These are phyloP conservation scores for Senna tora DNA, from an alignment of 306 rosid genomes.

Conservation along the genomic window DNA sequence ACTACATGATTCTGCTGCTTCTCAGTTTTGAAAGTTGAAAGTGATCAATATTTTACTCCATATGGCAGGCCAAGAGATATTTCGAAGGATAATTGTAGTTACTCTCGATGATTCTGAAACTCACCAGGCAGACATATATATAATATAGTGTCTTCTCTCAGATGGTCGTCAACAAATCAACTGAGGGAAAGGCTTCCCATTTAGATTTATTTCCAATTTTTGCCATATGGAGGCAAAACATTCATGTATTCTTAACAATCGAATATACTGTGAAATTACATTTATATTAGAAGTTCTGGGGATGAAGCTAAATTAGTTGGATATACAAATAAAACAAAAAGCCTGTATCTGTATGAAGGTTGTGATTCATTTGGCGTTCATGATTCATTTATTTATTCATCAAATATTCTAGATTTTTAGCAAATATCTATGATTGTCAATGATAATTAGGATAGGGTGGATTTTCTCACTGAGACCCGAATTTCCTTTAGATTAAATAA, in stretches of 20 bases:
- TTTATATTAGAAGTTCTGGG: conserved; percentile 32
- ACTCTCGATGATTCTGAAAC: conserved; percentile 35
- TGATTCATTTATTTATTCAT: neutral
- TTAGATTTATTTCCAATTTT: conserved; percentile 29
- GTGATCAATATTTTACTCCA: conserved; percentile 30
- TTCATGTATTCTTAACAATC: conserved; percentile 26
- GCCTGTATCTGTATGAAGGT: conserved; percentile 11
- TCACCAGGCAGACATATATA: conserved; percentile 32
- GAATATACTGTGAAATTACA: conserved; percentile 25
- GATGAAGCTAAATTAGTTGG: conserved; percentile 32
- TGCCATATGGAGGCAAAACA: conserved; percentile 18
- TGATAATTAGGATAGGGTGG: neutral
- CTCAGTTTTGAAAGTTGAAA: conserved; percentile 35
- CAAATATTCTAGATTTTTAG: neutral
- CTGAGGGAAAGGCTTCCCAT: conserved; percentile 10
- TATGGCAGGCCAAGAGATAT: conserved; percentile 66
- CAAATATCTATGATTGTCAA: neutral
- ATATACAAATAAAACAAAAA: conserved; percentile 27
- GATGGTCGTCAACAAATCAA: conserved; percentile 33
- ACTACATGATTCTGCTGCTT: conserved; percentile 21
- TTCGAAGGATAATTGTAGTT: conserved; percentile 46
- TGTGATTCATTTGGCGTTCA: neutral
- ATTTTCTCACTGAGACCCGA: conserved; percentile 7
- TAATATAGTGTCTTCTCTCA: conserved; percentile 17
- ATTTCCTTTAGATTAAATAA: neutral